Evolutionary conservation across 2,329 filamentous ascomycete genomes (phyloP).

Genomic region (Blastomyces silverae): DNA sequence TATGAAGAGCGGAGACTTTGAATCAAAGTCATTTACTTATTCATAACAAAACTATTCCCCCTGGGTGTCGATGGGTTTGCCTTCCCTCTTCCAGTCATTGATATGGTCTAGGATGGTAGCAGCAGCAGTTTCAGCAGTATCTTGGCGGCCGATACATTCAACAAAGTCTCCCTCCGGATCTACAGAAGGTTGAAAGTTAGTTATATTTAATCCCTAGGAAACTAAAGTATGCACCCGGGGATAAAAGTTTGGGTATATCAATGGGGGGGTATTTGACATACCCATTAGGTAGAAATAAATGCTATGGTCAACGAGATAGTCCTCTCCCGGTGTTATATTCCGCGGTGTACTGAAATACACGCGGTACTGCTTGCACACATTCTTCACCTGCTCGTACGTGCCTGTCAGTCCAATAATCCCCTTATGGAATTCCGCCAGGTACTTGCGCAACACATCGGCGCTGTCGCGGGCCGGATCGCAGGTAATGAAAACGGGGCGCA

Average conservation of each 20-base stretch:
- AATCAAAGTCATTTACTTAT: background rate
- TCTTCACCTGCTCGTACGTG: slow-evolving; percentile 87
- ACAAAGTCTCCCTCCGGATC: slow-evolving; percentile 98
- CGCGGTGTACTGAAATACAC: slow-evolving; percentile 95
- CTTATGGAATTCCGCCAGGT: slow-evolving; percentile 85
- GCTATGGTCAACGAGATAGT: slow-evolving; percentile 96
- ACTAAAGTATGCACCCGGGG: background rate
- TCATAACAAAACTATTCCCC: slow-evolving; percentile 7
- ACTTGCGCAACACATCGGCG: slow-evolving; percentile 73
- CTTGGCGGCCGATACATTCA: slow-evolving; percentile 89
- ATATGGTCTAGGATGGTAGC: slow-evolving; percentile 81
- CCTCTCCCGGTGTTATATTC: slow-evolving; percentile 83
- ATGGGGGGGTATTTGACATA: slow-evolving; percentile 35
- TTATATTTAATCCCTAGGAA: background rate
- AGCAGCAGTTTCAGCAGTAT: slow-evolving; percentile 79
- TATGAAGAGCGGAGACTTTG: slow-evolving; percentile 10
- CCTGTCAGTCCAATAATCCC: slow-evolving; percentile 83
- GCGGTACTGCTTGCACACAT: slow-evolving; percentile 88
- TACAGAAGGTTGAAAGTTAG: slow-evolving; percentile 26
- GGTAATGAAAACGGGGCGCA: slow-evolving; percentile 78
- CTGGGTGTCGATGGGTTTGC: slow-evolving; percentile 46
- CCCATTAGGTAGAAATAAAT: slow-evolving; percentile 99
- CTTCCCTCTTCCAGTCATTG: slow-evolving; percentile 60
- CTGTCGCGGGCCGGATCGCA: slow-evolving; percentile 92
- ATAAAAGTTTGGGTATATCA: background rate